Evolutionary conservation across 129 eudicot genomes (phyloP).

Genomic region (Daucus carota): DH1_v3.0 NC_030384.2:37902001-37902500

Average conservation of each 20-base stretch:
- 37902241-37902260: slow-evolving; percentile 56
- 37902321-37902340: neutral
- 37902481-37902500: neutral
- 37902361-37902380: neutral
- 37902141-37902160: slow-evolving; percentile 69
- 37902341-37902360: neutral
- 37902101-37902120: slow-evolving; percentile 61
- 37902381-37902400: neutral
- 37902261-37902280: slow-evolving; percentile 73
- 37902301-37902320: neutral
- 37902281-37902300: slow-evolving; percentile 26
- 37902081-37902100: slow-evolving; percentile 58
- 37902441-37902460: neutral
- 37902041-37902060: slow-evolving; percentile 51
- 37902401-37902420: neutral
- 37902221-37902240: slow-evolving; percentile 59
- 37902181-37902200: slow-evolving; percentile 62
- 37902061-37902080: slow-evolving; percentile 72
- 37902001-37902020: slow-evolving; percentile 72
- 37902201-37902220: slow-evolving; percentile 58
- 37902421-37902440: neutral
- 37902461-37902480: neutral
- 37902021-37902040: slow-evolving; percentile 65
- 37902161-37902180: slow-evolving; percentile 75
- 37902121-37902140: slow-evolving; percentile 61